Evolutionary conservation across 1,284 basidiomycete genomes (phyloP), one percentile per base, ranked within the genome.

Genomic region (Ustilago cynodontis): DNA sequence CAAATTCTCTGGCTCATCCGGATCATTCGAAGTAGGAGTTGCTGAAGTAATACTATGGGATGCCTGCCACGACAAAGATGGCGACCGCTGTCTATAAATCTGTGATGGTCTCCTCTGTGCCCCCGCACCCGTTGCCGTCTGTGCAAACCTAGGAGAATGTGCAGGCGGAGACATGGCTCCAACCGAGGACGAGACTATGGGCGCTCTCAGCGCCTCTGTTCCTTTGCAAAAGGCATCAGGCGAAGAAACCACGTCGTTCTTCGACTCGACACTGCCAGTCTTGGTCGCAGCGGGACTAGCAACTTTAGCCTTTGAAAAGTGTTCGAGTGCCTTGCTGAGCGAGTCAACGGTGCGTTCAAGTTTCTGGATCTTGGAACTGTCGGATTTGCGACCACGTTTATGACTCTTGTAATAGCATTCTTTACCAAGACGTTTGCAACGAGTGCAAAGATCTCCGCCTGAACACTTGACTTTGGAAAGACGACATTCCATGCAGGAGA

Each of bases 321-420:
- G 66, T 26, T 76, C 68, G 9, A 78, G 67, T 4, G 77, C 73
- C 3, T 63, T 59, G 54, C 65, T 75, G 58, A 78, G 68, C 14
- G 77, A 71, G 14, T 76, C 65, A 39, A 78, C 71, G n/a, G 73
- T 75, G 35, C 58, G 66, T 57, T 78, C 72, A 29, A 78, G 70
- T 51, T 71, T 70, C 26, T 78, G 72, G 9, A 78, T 72, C 72
- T 78, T 78, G 66, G 68, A 72, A 56, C 65, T 78, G 49, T 78
- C 77, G 10, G 77, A 75, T 37, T 78, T 78, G 39, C 77, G 55
- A n/a, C 77, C 77, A 14, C 77, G 61, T 53, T 78, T 78, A 73
- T 78, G 77, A 41, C 60, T 65, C 53, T 72, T 66, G 63, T 71
- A 78, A 58, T 60, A 69, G 65, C 77, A 78, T 39, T 65, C 59